Conservation (phyloP, 768 basidiomycete genomes). For the Roridomyces roridus region DNA sequence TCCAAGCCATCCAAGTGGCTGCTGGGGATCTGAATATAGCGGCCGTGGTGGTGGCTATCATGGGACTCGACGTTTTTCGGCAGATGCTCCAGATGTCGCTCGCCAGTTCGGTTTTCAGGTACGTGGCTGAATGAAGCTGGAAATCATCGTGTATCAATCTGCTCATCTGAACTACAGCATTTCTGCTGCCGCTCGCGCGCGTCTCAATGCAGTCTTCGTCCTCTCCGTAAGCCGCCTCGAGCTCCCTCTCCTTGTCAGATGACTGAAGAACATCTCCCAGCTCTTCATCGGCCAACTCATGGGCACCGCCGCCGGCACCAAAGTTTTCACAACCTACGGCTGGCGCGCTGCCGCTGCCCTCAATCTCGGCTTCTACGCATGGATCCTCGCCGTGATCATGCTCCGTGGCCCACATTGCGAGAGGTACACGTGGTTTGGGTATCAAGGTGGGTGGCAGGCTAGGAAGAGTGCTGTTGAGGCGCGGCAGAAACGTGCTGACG, state of each 20-base stretch:
- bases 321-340: slow-evolving; percentile 71
- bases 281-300: slow-evolving; percentile 84
- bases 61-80: slow-evolving; percentile 77
- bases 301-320: slow-evolving; percentile 77
- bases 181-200: slow-evolving; percentile 57
- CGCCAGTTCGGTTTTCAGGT: slow-evolving; percentile 65
- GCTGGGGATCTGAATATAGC: slow-evolving; percentile 74
- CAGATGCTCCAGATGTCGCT: slow-evolving; percentile 77
- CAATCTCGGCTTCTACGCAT: slow-evolving; percentile 62
- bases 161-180: slow-evolving; percentile 40
- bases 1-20: slow-evolving; percentile 68
- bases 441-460: slow-evolving; percentile 58
- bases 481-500: neutral
- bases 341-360: slow-evolving; percentile 73
- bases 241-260: neutral
- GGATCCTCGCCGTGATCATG: slow-evolving; percentile 62
- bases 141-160: slow-evolving; percentile 30
- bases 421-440: slow-evolving; percentile 68
- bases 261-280: slow-evolving; percentile 28
- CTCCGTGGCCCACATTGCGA: slow-evolving; percentile 71
- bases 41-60: slow-evolving; percentile 70
- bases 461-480: slow-evolving; percentile 43
- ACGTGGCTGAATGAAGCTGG: slow-evolving; percentile 69
- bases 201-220: slow-evolving; percentile 79
- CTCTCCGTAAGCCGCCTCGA: slow-evolving; percentile 60